Base-by-base conservation (phyloP, 2,329 filamentous ascomycete species). In the Aspergillus fijiensis region DNA sequence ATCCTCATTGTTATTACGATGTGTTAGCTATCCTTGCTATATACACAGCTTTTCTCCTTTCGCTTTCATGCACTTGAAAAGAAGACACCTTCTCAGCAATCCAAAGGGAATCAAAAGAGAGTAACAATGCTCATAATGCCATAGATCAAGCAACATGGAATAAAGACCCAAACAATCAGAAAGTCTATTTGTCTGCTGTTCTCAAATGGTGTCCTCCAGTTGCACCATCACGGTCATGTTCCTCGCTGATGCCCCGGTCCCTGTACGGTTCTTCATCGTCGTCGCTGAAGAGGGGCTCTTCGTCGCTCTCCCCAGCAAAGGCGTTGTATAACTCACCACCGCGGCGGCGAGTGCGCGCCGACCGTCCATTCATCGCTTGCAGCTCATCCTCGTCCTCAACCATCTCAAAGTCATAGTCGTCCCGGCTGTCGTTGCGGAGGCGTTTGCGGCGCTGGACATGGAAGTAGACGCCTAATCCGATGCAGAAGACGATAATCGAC, bases 291-390 rank as follows among this genome's bases (percentile, higher is more conserved):
- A 86, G 51, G 35, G 66, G 70, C 60, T 89, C 87, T 58, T 91
- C 89, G 59, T 95, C 93, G 60, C 94, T 94, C 55, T 92, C 94
- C 16, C 91, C 93, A 0, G 95, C 95, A 82, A 99, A 99, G 4
- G 95, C 95, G 80, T 99, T 95, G 74, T 99, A 99, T 49, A 99
- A 80, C 79, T 98, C 94, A 29, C 94, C 92, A 2, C 92, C 95
- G 21, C 79, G 76, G 53, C 91, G 81, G 65, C 81, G 73, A 74
- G 77, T 83, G 67, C 73, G 76, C 35, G 74, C 75, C 76, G 55
- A 83, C 82, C 65, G 84, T 82, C 81, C 76, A 60, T 76, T 75
- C 71, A 72, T 67, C 11, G 72, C 68, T 59, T 71, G 70, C 57
- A 67, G 65, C 16, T 83, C 81, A 67, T 96, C 92, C 21, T 92